Evolutionary conservation across 495 filamentous ascomycete genomes (phyloP), one percentile per base, ranked within the genome.

Genomic region (Aspergillus sclerotiicarbonarius): DNA sequence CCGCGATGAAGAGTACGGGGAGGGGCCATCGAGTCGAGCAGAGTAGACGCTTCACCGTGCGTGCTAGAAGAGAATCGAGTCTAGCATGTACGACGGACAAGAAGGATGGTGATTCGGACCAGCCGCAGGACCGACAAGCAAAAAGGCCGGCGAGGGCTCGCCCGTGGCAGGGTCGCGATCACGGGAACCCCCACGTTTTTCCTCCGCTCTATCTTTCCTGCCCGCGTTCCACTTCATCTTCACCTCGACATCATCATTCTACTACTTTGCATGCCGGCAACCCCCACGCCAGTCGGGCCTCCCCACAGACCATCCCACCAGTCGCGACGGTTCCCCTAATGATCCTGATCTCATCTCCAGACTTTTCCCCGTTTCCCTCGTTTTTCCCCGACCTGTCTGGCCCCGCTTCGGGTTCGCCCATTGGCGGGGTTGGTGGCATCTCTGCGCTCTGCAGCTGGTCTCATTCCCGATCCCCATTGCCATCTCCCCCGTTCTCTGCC

Each of bases 361-460:
- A 18, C 52, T 29, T 18, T 45, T 50, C 50, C 32, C 54, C 59
- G 29, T 49, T n/a, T 19, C 47, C 54, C 46, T 49, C 29, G 55
- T 48, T 44, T 47, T 46, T 47, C 35, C 43, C 56, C 50, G 16
- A 35, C 32, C 35, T 37, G 19, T 41, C 56, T 51, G 25, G 41
- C 50, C 55, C 59, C 54, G 59, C 55, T 37, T 48, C 51, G 49
- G 59, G 37, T 46, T 51, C 19, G 49, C 48, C 54, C 30, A 62
- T 54, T 57, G 55, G 55, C 50, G 47, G 49, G 29, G 33, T 21
- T 60, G 29, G 33, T 60, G 29, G 33, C 47, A 18, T 48, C 46
- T 30, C 41, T 16, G 31, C 37, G 9, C 33, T 48, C 16, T 16
- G 8, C 6, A 12, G 16, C 20, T n/a, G 32, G 20, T 19, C 16